phyloP scores from a whole-genome alignment of 2,329 filamentous ascomycete species.

The Pyrenochaeta sp. region DNA sequence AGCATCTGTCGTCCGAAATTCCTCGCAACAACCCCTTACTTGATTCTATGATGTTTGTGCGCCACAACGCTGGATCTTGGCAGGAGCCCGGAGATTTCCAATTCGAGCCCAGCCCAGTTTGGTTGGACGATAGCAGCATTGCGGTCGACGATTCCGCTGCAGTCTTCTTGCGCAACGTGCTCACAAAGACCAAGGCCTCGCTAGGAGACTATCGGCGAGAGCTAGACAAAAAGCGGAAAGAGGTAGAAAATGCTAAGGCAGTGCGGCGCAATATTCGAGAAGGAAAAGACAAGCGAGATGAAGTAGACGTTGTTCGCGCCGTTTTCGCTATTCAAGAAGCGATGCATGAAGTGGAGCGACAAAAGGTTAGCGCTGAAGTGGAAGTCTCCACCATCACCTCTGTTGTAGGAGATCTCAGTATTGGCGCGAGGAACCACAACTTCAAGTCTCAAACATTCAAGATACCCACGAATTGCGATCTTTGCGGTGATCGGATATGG shows the following conservation, averaged over 20 bases:
- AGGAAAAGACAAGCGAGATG: conserved; percentile 87
- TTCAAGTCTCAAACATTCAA: conserved; percentile 99
- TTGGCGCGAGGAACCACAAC: conserved; percentile 93
- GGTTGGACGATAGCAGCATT: conserved; percentile 92
- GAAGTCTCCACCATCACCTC: conserved; percentile 93
- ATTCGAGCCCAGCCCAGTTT: conserved; percentile 95
- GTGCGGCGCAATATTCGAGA: conserved; percentile 79
- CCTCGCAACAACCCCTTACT: conserved; percentile 85
- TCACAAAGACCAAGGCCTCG: conserved; percentile 88
- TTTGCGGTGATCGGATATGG: conserved; percentile 97
- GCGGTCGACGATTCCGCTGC: conserved; percentile 86
- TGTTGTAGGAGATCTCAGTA: conserved; percentile 88
- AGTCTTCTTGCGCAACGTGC: conserved; percentile 87
- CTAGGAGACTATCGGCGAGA: conserved; percentile 82
- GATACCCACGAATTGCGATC: conserved; percentile 97
- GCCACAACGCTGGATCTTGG: conserved; percentile 85
- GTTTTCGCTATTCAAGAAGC: conserved; percentile 86
- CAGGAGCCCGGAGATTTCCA: conserved; percentile 83
- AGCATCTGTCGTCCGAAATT: conserved; percentile 80
- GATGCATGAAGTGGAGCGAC: conserved; percentile 83
- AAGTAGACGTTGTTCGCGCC: conserved; percentile 83
- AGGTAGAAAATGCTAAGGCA: conserved; percentile 80
- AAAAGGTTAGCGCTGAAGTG: conserved; percentile 86
- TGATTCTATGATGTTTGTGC: conserved; percentile 97
- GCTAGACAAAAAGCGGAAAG: conserved; percentile 83